Evolutionary conservation across 306 rosid genomes (phyloP).

Genomic region (Quercus mongolica): DNA sequence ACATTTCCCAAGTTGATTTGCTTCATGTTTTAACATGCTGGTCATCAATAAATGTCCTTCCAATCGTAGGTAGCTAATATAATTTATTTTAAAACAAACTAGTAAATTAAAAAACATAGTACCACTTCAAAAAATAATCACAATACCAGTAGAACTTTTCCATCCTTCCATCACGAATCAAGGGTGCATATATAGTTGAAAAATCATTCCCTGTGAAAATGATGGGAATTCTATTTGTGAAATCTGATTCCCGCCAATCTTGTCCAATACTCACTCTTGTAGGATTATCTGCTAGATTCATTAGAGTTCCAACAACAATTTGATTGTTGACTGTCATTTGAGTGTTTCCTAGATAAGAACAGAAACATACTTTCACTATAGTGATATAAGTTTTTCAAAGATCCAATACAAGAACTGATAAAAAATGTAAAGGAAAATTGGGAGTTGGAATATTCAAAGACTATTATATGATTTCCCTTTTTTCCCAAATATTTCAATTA

Average conservation of each 20-base stretch:
- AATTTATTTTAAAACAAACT: neutral
- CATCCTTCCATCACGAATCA: constrained; percentile 99
- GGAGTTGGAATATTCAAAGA: constrained; percentile 8
- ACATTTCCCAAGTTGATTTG: neutral
- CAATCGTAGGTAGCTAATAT: neutral
- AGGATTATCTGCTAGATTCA: constrained; percentile 94
- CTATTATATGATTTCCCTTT: neutral
- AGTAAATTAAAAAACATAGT: constrained; percentile 6
- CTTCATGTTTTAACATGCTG: neutral
- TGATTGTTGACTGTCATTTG: constrained; percentile 99
- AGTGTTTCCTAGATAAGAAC: constrained; percentile 59
- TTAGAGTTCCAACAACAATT: constrained; percentile 93
- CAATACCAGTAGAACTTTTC: constrained; percentile 91
- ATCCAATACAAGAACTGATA: constrained; percentile 6
- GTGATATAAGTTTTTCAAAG: constrained; percentile 3
- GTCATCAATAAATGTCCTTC: neutral
- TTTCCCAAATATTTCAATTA: neutral
- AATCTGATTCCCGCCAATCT: constrained; percentile 82
- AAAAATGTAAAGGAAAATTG: neutral
- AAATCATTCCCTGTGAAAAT: constrained; percentile 96
- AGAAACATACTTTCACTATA: constrained; percentile 14
- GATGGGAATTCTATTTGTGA: constrained; percentile 78
- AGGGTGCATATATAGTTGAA: constrained; percentile 91
- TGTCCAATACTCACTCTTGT: constrained; percentile 92
- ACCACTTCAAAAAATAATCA: constrained; percentile 11